Evolutionary conservation across 805 yeast species (phyloP).

Genomic region (Ogataea siamensis): DNA sequence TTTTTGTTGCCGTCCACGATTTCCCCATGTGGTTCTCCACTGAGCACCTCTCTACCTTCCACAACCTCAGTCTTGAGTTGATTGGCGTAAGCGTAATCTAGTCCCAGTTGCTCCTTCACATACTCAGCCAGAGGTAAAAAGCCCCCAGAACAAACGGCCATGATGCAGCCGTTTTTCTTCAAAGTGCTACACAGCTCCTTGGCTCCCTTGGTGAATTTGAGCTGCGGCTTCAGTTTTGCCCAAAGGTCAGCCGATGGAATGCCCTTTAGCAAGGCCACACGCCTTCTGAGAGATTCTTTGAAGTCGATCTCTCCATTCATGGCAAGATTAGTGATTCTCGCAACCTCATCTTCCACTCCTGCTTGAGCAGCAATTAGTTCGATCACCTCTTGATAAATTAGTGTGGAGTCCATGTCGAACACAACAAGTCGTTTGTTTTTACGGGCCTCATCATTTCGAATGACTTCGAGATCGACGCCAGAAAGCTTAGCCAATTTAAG

Average conservation of each 20-base stretch:
- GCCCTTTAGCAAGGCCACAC: conserved; percentile 82
- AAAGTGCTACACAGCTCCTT: conserved; percentile 63
- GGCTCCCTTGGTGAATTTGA: conserved; percentile 85
- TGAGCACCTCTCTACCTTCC: conserved; percentile 45
- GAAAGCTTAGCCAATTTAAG: conserved; percentile 27
- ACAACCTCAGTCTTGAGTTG: conserved; percentile 48
- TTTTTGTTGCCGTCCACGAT: conserved; percentile 85
- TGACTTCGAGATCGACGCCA: conserved; percentile 44
- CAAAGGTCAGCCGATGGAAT: conserved; percentile 70
- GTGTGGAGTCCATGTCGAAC: conserved; percentile 97
- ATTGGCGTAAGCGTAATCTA: conserved; percentile 92
- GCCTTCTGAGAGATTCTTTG: conserved; percentile 67
- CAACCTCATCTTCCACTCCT: conserved; percentile 82
- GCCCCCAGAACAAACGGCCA: conserved; percentile 94
- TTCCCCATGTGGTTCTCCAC: conserved; percentile 76
- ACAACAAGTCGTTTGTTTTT: conserved; percentile 60
- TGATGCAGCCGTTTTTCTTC: conserved; percentile 56
- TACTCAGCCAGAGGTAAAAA: conserved; percentile 83
- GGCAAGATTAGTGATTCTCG: conserved; percentile 85
- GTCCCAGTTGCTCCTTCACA: conserved; percentile 61
- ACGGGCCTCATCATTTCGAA: conserved; percentile 33
- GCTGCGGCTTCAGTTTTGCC: conserved; percentile 69
- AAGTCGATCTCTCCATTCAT: conserved; percentile 98
- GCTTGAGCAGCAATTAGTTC: conserved; percentile 94
- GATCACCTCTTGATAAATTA: conserved; percentile 94